Evolutionary conservation across 2,329 filamentous ascomycete genomes (phyloP), one percentile per base, ranked within the genome.

Genomic region (Fusarium pseudonygamai): DNA sequence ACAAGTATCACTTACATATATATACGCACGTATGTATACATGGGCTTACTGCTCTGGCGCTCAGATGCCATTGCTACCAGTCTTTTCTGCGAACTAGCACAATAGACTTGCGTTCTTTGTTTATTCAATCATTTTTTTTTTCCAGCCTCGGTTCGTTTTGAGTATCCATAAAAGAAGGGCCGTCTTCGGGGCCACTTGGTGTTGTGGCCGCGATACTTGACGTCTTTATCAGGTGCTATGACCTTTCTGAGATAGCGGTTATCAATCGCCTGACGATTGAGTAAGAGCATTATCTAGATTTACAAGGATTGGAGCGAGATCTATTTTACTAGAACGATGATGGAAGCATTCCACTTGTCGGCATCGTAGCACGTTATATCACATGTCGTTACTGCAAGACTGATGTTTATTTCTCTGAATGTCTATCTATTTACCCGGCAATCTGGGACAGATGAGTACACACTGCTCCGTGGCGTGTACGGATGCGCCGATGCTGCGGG

Each of bases 41-140:
- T 49, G 65, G 68, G 67, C 60, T 46, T 61, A 47, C 26, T 62
- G 69, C 47, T 42, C 57, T 56, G 63, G 61, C 55, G 13, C 30
- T 49, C 28, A 36, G 45, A 24, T 57, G 37, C 59, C 60, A 34
- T 56, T 60, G 39, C 47, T n/a, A 49, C 45, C 46, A 60, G 61
- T 67, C 64, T 67, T 58, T 67, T 67, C 63, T 67, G 60, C 65
- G 39, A 52, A 50, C 26, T 16, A 40, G 70, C 61, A 71, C 42
- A 73, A 73, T 71, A 73, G 70, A 73, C 47, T 67, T 68, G 55
- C 34, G 49, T 53, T 71, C 37, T 67, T 58, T 62, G 58, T 53
- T 52, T 39, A 58, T 55, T 30, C 42, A 58, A 63, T 28, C 14
- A 14, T 28, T 22, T 16, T 24, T 28, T 28, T 12, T 34, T 52